Evolutionary conservation across 768 basidiomycete genomes (phyloP).

Genomic region (Pholiota conissans): DNA sequence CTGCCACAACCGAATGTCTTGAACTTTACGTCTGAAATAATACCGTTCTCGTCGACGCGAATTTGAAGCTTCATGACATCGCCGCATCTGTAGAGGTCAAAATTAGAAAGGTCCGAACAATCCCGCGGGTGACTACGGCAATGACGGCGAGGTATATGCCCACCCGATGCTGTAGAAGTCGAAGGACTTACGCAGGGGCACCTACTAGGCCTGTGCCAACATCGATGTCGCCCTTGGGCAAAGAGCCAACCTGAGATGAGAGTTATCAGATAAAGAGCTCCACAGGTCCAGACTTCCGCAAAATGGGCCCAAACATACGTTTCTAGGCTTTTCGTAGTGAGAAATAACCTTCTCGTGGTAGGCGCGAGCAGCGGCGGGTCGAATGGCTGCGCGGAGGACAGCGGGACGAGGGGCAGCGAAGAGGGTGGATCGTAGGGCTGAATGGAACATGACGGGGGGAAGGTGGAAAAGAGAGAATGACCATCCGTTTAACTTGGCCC

Average conservation of each 20-base stretch:
- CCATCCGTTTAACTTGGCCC: neutral
- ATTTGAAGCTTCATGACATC: conserved; percentile 99
- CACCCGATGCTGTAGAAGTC: conserved; percentile 6
- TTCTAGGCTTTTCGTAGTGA: conserved; percentile 96
- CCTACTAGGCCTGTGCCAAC: conserved; percentile 98
- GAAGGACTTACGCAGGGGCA: conserved; percentile 82
- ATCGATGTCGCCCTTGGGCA: conserved; percentile 87
- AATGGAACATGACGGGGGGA: conserved; percentile 68
- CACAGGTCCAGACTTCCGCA: conserved; percentile 29
- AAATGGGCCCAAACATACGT: conserved; percentile 62
- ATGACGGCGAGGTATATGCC: conserved; percentile 16
- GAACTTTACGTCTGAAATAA: conserved; percentile 99
- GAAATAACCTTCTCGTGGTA: conserved; percentile 98
- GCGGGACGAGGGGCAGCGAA: conserved; percentile 46
- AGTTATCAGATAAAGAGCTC: conserved; percentile 58
- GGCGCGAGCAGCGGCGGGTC: conserved; percentile 60
- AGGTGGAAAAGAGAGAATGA: conserved; percentile 13
- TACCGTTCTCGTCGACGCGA: conserved; percentile 89
- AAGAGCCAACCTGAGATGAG: conserved; percentile 81
- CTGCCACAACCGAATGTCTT: conserved; percentile 99
- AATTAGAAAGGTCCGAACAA: conserved; percentile 23
- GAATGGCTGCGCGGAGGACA: conserved; percentile 36
- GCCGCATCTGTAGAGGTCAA: conserved; percentile 64
- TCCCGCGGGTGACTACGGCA: conserved; percentile 19
- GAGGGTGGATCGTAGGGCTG: conserved; percentile 52